These are phyloP conservation scores for Pharus latifolius DNA, from an alignment of 176 grass and related monocot genomes.

Conservation along the genomic window DNA sequence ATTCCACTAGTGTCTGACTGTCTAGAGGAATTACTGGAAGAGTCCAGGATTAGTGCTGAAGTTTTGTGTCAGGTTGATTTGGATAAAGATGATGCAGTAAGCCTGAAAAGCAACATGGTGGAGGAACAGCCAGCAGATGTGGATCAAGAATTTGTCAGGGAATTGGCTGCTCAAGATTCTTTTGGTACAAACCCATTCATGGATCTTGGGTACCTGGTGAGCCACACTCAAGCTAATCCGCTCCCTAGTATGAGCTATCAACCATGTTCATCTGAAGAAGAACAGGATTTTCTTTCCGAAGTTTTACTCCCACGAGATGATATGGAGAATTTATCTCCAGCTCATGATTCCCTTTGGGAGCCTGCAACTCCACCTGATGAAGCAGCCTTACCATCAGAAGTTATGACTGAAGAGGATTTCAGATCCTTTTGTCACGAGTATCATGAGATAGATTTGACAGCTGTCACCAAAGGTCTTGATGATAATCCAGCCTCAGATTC, in stretches of 20 bases:
- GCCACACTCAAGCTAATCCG: conserved; percentile 6
- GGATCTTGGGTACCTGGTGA: conserved; percentile 18
- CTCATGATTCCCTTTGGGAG: conserved; percentile 59
- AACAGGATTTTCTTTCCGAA: conserved; percentile 43
- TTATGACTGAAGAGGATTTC: conserved; percentile 47
- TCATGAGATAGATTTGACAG: conserved; percentile 29
- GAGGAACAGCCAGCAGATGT: conserved; percentile 12
- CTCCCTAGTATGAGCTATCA: conserved; percentile 1
- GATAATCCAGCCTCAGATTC: conserved; percentile 27
- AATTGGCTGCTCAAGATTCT: conserved; percentile 31
- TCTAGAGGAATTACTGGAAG: conserved; percentile 29
- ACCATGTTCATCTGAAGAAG: conserved; percentile 28
- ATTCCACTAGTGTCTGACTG: conserved; percentile 11
- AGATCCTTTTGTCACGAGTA: conserved; percentile 37
- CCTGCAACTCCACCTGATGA: conserved; percentile 52
- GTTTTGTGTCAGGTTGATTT: conserved; percentile 6
- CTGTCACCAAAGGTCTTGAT: conserved; percentile 4
- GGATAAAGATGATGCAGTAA: conserved; percentile 17
- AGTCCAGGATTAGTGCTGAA: conserved; percentile 4
- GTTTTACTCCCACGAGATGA: conserved; percentile 26
- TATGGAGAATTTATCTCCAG: conserved; percentile 8
- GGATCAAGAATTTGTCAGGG: conserved; percentile 7
- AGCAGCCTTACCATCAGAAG: conserved; percentile 31
- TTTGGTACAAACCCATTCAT: conserved; percentile 34
- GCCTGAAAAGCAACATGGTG: not conserved